phyloP scores from a whole-genome alignment of 164 flowering plant species.

The Annona cherimola region DNA sequence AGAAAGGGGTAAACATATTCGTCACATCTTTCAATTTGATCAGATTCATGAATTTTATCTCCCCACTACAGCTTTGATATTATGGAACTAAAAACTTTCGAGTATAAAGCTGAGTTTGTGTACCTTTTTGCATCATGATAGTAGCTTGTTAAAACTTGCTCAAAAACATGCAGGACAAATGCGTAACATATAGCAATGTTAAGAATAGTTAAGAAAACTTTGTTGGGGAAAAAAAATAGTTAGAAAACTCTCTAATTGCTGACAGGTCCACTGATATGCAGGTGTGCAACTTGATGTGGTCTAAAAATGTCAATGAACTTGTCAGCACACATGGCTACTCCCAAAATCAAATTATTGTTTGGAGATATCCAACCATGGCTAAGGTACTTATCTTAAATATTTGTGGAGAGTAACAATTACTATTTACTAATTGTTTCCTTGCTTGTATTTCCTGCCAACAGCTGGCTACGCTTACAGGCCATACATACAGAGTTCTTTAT shows the following conservation, averaged over 20 bases:
- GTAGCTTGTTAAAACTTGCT: not conserved
- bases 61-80: not conserved
- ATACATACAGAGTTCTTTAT: slow-evolving; percentile 83
- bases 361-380: slow-evolving; percentile 95
- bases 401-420: not conserved
- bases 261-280: slow-evolving; percentile 16
- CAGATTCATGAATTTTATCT: not conserved
- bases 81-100: not conserved
- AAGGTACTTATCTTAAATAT: slow-evolving; percentile 41
- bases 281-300: slow-evolving; percentile 98
- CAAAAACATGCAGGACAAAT: not conserved
- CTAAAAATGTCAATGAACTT: slow-evolving; percentile 94
- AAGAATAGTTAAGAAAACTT: not conserved
- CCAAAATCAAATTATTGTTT: slow-evolving; percentile 91
- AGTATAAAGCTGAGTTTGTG: not conserved
- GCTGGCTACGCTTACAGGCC: slow-evolving; percentile 96
- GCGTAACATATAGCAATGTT: not conserved
- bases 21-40: not conserved
- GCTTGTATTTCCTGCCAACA: slow-evolving; percentile 23
- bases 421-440: not conserved
- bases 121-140: not conserved
- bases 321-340: slow-evolving; percentile 99
- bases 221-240: not conserved
- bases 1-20: not conserved
- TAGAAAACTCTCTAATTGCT: not conserved